Base-by-base conservation (phyloP, 202 grass and related monocot genomes). In the Brachypodium distachyon region DNA sequence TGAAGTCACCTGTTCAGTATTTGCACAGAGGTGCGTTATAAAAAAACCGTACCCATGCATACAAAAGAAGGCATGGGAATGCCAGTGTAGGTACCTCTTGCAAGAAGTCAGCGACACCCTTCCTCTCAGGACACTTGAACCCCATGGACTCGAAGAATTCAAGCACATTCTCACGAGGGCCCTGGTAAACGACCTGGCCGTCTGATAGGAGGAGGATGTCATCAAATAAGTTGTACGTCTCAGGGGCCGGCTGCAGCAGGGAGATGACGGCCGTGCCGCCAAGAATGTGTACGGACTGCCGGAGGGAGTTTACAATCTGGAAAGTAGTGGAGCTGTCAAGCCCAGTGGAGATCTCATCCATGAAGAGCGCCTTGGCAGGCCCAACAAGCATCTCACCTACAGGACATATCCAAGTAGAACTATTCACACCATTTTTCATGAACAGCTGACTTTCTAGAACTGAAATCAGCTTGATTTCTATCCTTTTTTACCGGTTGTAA, bases 331-430 rank as follows among this genome's bases (percentile, higher is more conserved):
- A 93, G 80, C 90, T 93, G 47, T 93, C 90, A 18, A 93, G 90
- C 44, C 90, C 90, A 38, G 90, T 93, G 3, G 90, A 93, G 70
- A 93, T 93, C 78, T 93, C 90, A 47, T 93, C 90, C 90, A 93
- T 93, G 72, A 93, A 93, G 26, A 92, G 65, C 41, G 80, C 90
- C 57, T 77, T 92, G 9, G 86, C 86, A 26, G 90, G 86, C 50
- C 90, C 90, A 51, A 92, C 90, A 70, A 92, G 79, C 90, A 92
- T 92, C 83, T 92, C 90, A 62, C 90, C 89, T 91, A 40, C 17
- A 78, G 62, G 12, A 49, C 43, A 55, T 22, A 70, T 37, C 39
- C 13, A 76, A 1, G 43, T 38, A 52, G 37, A 67, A 56, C 26
- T 44, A 23, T 47, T 51, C 50, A 60, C 3, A 31, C 31, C 3